Conservation (phyloP, 345 rosid genomes). For the Laguncularia racemosa region DNA sequence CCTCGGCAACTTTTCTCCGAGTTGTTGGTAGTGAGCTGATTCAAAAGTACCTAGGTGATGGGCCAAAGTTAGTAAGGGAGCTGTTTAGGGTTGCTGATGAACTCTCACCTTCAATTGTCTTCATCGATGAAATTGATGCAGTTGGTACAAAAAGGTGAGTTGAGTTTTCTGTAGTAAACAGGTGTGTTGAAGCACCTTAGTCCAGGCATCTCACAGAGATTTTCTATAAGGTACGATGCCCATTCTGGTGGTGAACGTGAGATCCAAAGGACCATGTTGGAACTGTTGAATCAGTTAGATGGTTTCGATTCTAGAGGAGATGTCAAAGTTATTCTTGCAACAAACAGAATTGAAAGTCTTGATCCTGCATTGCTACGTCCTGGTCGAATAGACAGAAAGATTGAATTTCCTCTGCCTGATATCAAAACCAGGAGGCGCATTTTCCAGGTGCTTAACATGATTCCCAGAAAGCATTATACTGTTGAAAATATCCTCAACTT, state of each 20-base stretch:
- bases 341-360: constrained; percentile 90
- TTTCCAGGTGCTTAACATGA: constrained; percentile 54
- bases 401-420: constrained; percentile 98
- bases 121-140: constrained; percentile 98
- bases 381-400: constrained; percentile 90
- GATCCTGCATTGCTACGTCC: constrained; percentile 98
- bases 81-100: constrained; percentile 97
- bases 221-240: constrained; percentile 66
- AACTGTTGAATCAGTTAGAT: constrained; percentile 84
- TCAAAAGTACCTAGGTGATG: constrained; percentile 96
- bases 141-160: constrained; percentile 90
- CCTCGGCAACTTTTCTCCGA: constrained; percentile 93
- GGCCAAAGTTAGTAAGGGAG: constrained; percentile 92
- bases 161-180: neutral
- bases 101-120: constrained; percentile 88
- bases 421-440: constrained; percentile 96
- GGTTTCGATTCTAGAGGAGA: constrained; percentile 98
- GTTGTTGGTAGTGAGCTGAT: constrained; percentile 97
- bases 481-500: too few species aligned
- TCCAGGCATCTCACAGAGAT: neutral
- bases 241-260: constrained; percentile 98
- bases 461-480: too few species aligned
- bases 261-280: constrained; percentile 98
- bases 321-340: constrained; percentile 94
- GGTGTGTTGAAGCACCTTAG: neutral